Evolutionary conservation across 2,329 filamentous ascomycete genomes (phyloP).

Genomic region (Hymenotorrendiella dingleyae): DNA sequence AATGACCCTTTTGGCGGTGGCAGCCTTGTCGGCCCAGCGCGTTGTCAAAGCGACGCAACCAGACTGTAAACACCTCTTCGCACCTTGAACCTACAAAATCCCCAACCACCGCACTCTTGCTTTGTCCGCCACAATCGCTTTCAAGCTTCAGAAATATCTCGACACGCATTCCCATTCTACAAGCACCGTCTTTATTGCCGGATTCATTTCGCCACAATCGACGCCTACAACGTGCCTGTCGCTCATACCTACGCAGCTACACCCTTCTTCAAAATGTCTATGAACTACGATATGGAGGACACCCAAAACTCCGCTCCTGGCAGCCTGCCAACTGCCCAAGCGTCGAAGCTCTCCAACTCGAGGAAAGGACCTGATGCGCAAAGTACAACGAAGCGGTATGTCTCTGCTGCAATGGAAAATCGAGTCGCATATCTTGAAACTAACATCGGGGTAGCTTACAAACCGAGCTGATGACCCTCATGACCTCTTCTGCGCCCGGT

Average conservation of each 20-base stretch:
- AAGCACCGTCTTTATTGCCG: slow-evolving; percentile 19
- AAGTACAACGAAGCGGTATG: slow-evolving; percentile 72
- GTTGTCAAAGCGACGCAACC: slow-evolving; percentile 11
- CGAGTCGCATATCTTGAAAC: neutral
- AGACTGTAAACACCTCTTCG: slow-evolving; percentile 7
- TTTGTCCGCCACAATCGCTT: slow-evolving; percentile 20
- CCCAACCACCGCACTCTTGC: slow-evolving; percentile 6
- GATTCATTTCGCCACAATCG: slow-evolving; percentile 8
- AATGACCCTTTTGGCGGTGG: neutral
- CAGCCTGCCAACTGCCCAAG: slow-evolving; percentile 42
- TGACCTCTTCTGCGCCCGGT: slow-evolving; percentile 89
- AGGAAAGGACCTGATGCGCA: slow-evolving; percentile 59
- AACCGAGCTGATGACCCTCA: slow-evolving; percentile 96
- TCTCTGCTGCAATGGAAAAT: slow-evolving; percentile 9
- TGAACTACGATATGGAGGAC: slow-evolving; percentile 46
- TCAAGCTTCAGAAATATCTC: slow-evolving; percentile 2
- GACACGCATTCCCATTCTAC: slow-evolving; percentile 1
- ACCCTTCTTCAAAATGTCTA: slow-evolving; percentile 10
- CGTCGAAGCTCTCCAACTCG: slow-evolving; percentile 53
- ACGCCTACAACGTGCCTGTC: slow-evolving; percentile 1
- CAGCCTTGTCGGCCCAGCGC: slow-evolving; percentile 8
- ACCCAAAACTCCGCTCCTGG: slow-evolving; percentile 64
- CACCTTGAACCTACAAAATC: slow-evolving; percentile 16
- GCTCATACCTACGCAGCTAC: slow-evolving; percentile 3
- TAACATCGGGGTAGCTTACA: slow-evolving; percentile 60